A percentile compares a stretch with the other conserved stretches of the same genome.
Evolutionary conservation across 192 early-diverging fungal species (phyloP).

Genomic region (Coemansia sp.): DNA sequence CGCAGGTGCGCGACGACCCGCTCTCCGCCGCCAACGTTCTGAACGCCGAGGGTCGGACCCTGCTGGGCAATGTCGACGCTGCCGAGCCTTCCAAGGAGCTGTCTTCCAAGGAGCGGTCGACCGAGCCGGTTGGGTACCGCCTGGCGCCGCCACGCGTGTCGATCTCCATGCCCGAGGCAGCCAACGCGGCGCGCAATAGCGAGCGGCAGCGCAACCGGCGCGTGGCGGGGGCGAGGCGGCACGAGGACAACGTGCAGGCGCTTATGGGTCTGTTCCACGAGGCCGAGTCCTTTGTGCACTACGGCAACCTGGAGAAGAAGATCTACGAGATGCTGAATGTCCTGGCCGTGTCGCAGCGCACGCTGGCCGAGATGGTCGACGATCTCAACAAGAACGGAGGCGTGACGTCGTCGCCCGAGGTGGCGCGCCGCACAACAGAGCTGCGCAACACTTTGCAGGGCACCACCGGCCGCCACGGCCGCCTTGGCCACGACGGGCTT

Average conservation of each 20-base stretch:
- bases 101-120: not conserved
- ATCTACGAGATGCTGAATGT: slow-evolving; percentile 20
- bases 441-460: slow-evolving; percentile 47
- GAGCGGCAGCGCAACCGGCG: slow-evolving; percentile 38
- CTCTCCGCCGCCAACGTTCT: slow-evolving; percentile 55
- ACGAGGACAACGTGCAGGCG: slow-evolving; percentile 43
- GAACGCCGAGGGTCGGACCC: slow-evolving; percentile 50
- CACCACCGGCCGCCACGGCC: slow-evolving; percentile 50
- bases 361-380: slow-evolving; percentile 41
- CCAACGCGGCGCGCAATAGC: slow-evolving; percentile 29
- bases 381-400: slow-evolving; percentile 31
- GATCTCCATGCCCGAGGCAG: slow-evolving; percentile 27
- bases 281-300: slow-evolving; percentile 41
- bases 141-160: slow-evolving; percentile 46
- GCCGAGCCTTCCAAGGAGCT: not conserved
- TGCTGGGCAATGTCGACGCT: slow-evolving; percentile 25
- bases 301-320: slow-evolving; percentile 38
- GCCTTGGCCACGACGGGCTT: slow-evolving; percentile 72
- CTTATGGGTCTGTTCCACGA: slow-evolving; percentile 53
- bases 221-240: slow-evolving; percentile 16
- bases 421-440: slow-evolving; percentile 27
- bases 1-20: slow-evolving; percentile 41
- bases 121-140: slow-evolving; percentile 21
- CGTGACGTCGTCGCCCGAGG: slow-evolving; percentile 13
- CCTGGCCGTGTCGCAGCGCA: slow-evolving; percentile 25